Evolutionary conservation across 202 grass and related monocot species (phyloP).

Genomic region (Musa balbisiana): DNA sequence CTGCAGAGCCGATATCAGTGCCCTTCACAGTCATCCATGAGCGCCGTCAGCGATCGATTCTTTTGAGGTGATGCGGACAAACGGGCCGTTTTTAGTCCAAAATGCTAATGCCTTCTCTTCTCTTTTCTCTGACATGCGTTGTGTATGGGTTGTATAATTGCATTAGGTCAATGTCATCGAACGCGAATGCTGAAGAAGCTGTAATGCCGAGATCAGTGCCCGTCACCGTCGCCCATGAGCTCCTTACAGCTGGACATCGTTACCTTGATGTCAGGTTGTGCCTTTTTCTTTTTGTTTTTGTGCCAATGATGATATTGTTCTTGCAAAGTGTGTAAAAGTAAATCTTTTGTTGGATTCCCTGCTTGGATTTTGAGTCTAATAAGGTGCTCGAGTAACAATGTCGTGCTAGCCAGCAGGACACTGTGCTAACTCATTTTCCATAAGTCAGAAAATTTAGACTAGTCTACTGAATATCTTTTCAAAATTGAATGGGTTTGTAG

Average conservation of each 20-base stretch:
- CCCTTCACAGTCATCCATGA: neutral
- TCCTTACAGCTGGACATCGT: conserved; percentile 3
- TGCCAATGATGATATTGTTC: neutral
- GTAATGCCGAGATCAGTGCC: conserved; percentile 8
- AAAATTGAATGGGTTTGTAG: neutral
- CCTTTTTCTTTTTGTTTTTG: too few relatives aligned
- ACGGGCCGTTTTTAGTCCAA: neutral
- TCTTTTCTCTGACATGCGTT: neutral
- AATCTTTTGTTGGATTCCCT: neutral
- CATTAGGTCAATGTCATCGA: neutral
- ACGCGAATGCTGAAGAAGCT: neutral
- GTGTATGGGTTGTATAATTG: neutral
- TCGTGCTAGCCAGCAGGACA: too few relatives aligned
- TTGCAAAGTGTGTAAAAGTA: neutral
- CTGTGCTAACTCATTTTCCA: too few relatives aligned
- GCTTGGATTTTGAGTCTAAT: neutral
- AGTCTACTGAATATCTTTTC: too few relatives aligned
- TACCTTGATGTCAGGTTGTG: conserved; percentile 11
- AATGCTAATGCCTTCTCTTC: neutral
- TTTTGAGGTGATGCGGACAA: neutral
- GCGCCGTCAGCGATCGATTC: neutral
- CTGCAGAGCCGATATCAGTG: neutral
- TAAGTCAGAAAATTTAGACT: too few relatives aligned
- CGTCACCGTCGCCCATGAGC: neutral
- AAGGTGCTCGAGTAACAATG: too few relatives aligned